Conservation (phyloP, 257 asterid species). For the Lantana camara region DNA sequence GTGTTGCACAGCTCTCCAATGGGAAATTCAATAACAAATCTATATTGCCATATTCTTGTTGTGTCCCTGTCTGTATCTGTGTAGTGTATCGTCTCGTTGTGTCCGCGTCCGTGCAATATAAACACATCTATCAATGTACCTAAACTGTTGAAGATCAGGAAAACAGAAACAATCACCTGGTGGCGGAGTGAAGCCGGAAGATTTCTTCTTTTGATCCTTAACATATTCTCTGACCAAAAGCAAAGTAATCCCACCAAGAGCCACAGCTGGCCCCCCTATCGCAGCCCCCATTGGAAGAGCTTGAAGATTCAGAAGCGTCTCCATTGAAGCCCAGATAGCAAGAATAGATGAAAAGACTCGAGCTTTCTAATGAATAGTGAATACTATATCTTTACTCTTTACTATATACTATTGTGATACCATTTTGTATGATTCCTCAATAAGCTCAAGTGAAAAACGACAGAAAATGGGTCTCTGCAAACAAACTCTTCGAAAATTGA, state of each 20-base stretch:
- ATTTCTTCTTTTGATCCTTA: slow-evolving; percentile 43
- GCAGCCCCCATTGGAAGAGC: slow-evolving; percentile 50
- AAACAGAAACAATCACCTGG: slow-evolving; percentile 46
- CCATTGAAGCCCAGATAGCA: slow-evolving; percentile 35
- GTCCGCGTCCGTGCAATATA: no score
- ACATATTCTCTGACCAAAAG: slow-evolving; percentile 47
- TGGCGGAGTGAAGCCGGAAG: slow-evolving; percentile 48
- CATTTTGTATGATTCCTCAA: background rate
- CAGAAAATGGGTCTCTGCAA: background rate
- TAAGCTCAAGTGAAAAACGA: slow-evolving; percentile 19
- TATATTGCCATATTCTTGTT: no score
- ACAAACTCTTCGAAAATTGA: slow-evolving; percentile 3
- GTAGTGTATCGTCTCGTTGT: no score
- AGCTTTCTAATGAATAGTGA: background rate
- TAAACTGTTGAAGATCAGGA: background rate
- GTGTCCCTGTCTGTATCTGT: no score
- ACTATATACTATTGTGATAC: background rate
- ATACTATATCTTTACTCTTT: background rate
- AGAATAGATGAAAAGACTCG: background rate
- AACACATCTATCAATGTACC: background rate
- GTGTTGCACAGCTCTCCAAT: no score
- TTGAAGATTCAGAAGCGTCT: slow-evolving; percentile 46
- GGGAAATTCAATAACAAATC: no score
- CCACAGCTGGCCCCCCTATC: slow-evolving; percentile 62
- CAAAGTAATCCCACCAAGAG: slow-evolving; percentile 58